Conservation (phyloP, 2,329 filamentous ascomycete species). For the Claviceps capensis region DNA sequence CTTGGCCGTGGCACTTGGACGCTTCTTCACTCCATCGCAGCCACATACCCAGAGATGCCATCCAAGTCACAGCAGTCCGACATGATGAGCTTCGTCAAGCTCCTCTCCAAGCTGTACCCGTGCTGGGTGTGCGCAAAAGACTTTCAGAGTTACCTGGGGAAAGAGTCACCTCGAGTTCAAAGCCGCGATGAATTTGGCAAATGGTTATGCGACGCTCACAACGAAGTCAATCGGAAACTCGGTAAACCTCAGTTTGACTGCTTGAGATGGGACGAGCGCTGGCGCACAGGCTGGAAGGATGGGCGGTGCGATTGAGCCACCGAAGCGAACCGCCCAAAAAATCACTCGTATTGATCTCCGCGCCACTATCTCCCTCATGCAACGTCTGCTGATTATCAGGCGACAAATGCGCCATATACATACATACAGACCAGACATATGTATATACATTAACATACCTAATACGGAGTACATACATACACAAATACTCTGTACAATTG, state of each 20-base stretch:
- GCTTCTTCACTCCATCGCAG: constrained; percentile 80
- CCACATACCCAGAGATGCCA: constrained; percentile 64
- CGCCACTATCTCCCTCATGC: not conserved
- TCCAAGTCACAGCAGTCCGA: constrained; percentile 58
- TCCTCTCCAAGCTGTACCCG: constrained; percentile 81
- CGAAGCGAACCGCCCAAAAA: not conserved
- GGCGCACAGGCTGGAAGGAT: constrained; percentile 78
- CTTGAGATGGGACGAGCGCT: constrained; percentile 79
- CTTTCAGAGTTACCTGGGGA: constrained; percentile 68
- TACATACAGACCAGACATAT: no score
- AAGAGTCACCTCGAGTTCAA: constrained; percentile 48
- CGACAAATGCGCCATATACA: not conserved
- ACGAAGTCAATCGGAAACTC: constrained; percentile 77
- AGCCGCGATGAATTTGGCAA: constrained; percentile 58
- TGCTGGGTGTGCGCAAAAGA: constrained; percentile 94
- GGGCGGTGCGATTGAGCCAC: constrained; percentile 40
- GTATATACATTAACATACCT: no score
- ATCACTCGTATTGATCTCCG: not conserved
- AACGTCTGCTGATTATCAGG: not conserved
- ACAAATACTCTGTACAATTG: no score
- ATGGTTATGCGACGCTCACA: constrained; percentile 80
- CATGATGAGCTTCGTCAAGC: constrained; percentile 60
- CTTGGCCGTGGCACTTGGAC: constrained; percentile 89
- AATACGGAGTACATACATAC: no score
- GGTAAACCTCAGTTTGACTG: constrained; percentile 91